These are phyloP conservation scores for Hypoxylon intermedium DNA, from an alignment of 495 filamentous ascomycete species.

Conservation along the genomic window DNA sequence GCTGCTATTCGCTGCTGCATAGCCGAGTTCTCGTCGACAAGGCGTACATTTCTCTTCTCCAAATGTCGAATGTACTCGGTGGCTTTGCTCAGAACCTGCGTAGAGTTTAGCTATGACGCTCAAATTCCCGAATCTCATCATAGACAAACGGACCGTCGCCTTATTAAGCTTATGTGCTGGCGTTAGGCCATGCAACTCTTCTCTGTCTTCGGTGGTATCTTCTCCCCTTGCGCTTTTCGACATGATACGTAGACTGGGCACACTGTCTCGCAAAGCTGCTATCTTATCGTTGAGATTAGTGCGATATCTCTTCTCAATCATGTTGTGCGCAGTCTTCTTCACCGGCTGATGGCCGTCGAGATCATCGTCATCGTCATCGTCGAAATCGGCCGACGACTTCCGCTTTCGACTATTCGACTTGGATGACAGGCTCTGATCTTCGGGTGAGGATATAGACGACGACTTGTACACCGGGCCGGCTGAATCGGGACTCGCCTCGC, in stretches of 20 bases:
- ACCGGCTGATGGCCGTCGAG: constrained; percentile 72
- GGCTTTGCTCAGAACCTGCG: constrained; percentile 80
- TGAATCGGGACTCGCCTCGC: constrained; percentile 57
- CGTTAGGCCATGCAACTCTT: constrained; percentile 78
- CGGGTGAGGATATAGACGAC: constrained; percentile 56
- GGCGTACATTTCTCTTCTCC: constrained; percentile 83
- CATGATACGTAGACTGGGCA: constrained; percentile 83
- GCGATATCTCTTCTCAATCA: constrained; percentile 96
- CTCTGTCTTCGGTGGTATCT: constrained; percentile 72
- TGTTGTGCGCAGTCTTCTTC: constrained; percentile 96
- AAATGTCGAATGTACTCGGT: constrained; percentile 95
- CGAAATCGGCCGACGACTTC: constrained; percentile 65
- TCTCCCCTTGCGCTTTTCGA: constrained; percentile 71
- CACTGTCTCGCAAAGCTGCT: constrained; percentile 83
- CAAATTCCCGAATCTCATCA: background rate
- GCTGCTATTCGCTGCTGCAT: constrained; percentile 73
- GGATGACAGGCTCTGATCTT: constrained; percentile 48
- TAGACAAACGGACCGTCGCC: constrained; percentile 68
- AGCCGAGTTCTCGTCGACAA: constrained; percentile 78
- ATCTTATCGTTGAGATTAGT: constrained; percentile 98
- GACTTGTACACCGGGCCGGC: constrained; percentile 50
- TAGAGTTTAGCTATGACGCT: constrained; percentile 19
- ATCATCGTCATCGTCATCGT: constrained; percentile 57
- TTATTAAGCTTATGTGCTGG: constrained; percentile 94
- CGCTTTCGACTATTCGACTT: constrained; percentile 64